Conservation (phyloP, 2,329 filamentous ascomycete genomes). For the Moelleriella libera region DNA sequence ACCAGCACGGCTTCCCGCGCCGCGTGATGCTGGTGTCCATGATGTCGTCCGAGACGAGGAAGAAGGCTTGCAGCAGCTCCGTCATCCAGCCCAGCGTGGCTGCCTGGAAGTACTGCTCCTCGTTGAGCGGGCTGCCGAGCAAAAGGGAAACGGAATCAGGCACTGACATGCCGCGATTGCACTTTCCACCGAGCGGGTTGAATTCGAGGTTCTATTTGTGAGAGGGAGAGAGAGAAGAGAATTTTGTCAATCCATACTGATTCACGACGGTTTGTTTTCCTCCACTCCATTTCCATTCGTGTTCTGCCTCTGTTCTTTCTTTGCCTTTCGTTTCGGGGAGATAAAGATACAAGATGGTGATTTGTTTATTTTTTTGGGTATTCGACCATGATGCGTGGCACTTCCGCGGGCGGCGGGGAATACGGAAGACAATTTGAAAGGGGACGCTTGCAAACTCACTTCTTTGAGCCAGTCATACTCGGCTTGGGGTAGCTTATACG, state of each 20-base stretch:
- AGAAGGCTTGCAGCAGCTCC: constrained; percentile 96
- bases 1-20: constrained; percentile 92
- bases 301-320: too few species aligned
- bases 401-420: too few species aligned
- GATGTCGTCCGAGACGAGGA: constrained; percentile 96
- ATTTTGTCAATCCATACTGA: not conserved
- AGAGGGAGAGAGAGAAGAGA: not conserved
- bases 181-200: constrained; percentile 91
- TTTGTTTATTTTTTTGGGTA: too few species aligned
- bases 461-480: constrained; percentile 78
- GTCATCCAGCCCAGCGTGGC: constrained; percentile 93
- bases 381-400: too few species aligned
- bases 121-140: constrained; percentile 52
- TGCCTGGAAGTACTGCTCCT: constrained; percentile 77
- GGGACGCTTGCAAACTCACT: constrained; percentile 28
- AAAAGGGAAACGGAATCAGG: constrained; percentile 80
- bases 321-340: too few species aligned
- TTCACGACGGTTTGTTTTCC: too few species aligned
- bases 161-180: constrained; percentile 97
- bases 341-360: too few species aligned
- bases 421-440: too few species aligned
- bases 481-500: constrained; percentile 71
- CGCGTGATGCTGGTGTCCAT: constrained; percentile 96
- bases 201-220: constrained; percentile 55
- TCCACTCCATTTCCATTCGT: too few species aligned